Conservation (phyloP, 2,329 filamentous ascomycete genomes). For the Teratosphaeriaceae sp. region DNA sequence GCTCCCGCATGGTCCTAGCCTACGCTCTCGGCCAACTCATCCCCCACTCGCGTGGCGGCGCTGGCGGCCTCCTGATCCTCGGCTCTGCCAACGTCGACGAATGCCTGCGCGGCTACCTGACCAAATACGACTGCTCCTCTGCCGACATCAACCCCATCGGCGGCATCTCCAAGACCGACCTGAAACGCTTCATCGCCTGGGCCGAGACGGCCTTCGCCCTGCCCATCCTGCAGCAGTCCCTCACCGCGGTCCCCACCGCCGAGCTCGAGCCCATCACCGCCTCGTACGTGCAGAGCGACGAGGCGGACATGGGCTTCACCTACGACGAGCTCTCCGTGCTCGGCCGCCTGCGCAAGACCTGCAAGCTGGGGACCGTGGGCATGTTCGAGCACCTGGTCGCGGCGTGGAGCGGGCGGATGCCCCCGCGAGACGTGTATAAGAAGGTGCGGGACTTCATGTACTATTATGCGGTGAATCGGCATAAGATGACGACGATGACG, state of each 20-base stretch:
- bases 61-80: constrained; percentile 57
- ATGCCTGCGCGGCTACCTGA: constrained; percentile 53
- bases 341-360: constrained; percentile 48
- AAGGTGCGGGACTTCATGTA: constrained; percentile 44
- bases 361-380: constrained; percentile 48
- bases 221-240: constrained; percentile 59
- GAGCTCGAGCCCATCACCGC: constrained; percentile 58
- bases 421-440: constrained; percentile 27
- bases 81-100: constrained; percentile 62
- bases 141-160: constrained; percentile 58
- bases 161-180: constrained; percentile 58
- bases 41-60: constrained; percentile 53
- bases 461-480: constrained; percentile 58
- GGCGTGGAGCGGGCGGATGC: constrained; percentile 39
- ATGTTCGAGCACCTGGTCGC: constrained; percentile 49
- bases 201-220: constrained; percentile 53
- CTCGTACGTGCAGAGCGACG: constrained; percentile 53
- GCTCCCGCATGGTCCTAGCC: constrained; percentile 58
- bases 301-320: constrained; percentile 49
- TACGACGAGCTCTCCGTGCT: constrained; percentile 50
- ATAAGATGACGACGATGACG: constrained; percentile 58
- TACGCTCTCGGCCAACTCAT: constrained; percentile 60
- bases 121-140: constrained; percentile 62
- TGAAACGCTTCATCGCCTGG: constrained; percentile 67
- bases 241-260: constrained; percentile 48